Percentiles rank a stretch among this genome's conserved stretches.
phyloP scores from a whole-genome alignment of 306 rosid genomes.

The Rosa chinensis region DNA sequence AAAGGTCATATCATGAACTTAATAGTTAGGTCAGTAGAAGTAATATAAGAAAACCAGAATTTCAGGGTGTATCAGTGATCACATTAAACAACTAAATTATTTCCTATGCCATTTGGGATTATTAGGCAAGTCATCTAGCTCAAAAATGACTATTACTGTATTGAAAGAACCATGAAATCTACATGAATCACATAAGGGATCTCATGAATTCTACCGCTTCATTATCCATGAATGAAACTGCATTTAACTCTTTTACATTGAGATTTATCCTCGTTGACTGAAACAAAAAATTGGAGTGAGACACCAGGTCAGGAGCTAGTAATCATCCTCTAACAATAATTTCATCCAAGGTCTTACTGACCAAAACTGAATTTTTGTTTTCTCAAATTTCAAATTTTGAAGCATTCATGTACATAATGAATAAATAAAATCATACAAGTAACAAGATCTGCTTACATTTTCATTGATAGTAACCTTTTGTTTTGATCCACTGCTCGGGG shows the following conservation, averaged over 20 bases:
- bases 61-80: not conserved
- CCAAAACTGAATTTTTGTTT: too few relatives aligned
- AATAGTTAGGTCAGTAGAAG: not conserved
- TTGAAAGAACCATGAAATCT: not conserved
- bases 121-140: not conserved
- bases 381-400: too few relatives aligned
- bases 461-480: too few relatives aligned
- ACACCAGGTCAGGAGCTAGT: too few relatives aligned
- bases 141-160: not conserved
- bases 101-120: not conserved
- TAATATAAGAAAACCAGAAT: not conserved
- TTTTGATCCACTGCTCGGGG: too few relatives aligned
- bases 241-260: conserved; percentile 25
- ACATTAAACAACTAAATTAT: not conserved
- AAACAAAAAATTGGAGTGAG: too few relatives aligned
- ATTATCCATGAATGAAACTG: conserved; percentile 16
- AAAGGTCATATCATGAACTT: not conserved
- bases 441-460: too few relatives aligned
- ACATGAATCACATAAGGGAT: not conserved
- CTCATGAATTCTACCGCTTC: conserved; percentile 31
- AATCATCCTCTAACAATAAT: too few relatives aligned
- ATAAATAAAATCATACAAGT: too few relatives aligned
- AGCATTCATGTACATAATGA: too few relatives aligned
- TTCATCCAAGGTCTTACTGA: too few relatives aligned
- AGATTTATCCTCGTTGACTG: not conserved